Evolutionary conservation across 345 rosid species (phyloP).

Genomic region (Gossypium herbaceum): DNA sequence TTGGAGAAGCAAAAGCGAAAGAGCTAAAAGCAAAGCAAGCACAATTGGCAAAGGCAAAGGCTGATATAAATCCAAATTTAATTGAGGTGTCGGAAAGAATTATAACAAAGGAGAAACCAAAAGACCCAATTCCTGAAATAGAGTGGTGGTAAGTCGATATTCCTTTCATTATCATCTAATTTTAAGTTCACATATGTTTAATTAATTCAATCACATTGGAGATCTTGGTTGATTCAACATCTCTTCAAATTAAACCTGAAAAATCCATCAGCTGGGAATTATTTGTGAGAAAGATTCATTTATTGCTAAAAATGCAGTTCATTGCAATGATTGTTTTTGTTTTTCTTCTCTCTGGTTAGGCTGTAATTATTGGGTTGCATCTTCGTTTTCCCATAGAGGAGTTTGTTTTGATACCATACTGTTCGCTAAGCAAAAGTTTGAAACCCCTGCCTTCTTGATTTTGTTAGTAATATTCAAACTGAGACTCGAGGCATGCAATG

Average conservation of each 20-base stretch:
- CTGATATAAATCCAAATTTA: slow-evolving; percentile 91
- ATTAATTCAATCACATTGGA: background rate
- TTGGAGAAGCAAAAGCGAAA: slow-evolving; percentile 92
- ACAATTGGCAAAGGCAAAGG: slow-evolving; percentile 77
- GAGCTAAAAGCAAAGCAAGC: slow-evolving; percentile 93
- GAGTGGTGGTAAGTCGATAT: slow-evolving; percentile 87
- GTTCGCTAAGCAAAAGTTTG: background rate
- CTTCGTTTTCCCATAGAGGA: background rate
- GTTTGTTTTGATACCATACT: background rate
- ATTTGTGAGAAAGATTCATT: background rate
- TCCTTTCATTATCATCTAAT: background rate
- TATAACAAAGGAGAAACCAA: slow-evolving; percentile 64
- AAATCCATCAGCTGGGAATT: background rate
- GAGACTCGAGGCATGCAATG: background rate
- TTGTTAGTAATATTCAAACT: background rate
- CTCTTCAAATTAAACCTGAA: background rate
- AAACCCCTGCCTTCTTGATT: background rate
- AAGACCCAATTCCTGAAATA: slow-evolving; percentile 77
- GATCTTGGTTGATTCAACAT: background rate
- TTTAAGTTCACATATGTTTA: background rate
- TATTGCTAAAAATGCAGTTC: background rate
- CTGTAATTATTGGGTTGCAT: background rate
- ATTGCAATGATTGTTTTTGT: background rate
- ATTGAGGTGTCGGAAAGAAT: slow-evolving; percentile 85
- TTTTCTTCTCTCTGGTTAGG: background rate